Base-by-base conservation (phyloP, 176 grass and related monocot species). In the Rhynchospora pubera region DNA sequence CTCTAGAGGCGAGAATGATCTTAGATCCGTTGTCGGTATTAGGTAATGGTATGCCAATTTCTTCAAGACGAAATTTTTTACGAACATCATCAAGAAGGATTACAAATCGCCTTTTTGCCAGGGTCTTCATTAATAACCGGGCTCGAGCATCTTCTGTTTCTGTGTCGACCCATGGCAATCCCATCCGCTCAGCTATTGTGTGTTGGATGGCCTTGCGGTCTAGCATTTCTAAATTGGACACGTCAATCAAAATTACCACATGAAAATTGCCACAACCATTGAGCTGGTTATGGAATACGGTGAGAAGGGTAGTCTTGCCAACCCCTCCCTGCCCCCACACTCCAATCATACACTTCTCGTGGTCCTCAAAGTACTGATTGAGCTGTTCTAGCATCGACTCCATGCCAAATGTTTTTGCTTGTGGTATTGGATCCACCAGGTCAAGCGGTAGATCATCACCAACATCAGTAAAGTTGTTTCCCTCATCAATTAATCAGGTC, bases 241-340 rank as follows among this genome's bases (percentile, higher is more conserved):
- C 81, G 6, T 88, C 81, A 1, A 90, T 73, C 80, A 86, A 85
- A 53, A 93, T 93, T 22, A 86, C 91, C 24, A 86, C 88, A 70
- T 90, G 76, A 5, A 47, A 79, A 65, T 45, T 56, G 28, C 21
- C 59, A 2, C 26, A n/a, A 7, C 79, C 23, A 56, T 86, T 85
- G 55, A 93, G 84, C 22, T 89, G 19, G 58, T 91, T 91, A 60
- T 91, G 87, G 65, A 93, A 83, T 52, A 9, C 47, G 26, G 79
- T 91, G 45, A 93, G 78, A 9, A 91, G 84, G 18, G 91, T 93
- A 4, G 89, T 93, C 59, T 93, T 93, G 12, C 91, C 91, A 2
- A 93, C 64, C 3, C 91, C 91, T 21, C 89, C 91, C 44, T 82
- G 84, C 0, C 91, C 91, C 70, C 87, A 87, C 26, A 93, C 19